phyloP scores from a whole-genome alignment of 1,284 basidiomycete species.

The Sporisorium reilianum region DNA sequence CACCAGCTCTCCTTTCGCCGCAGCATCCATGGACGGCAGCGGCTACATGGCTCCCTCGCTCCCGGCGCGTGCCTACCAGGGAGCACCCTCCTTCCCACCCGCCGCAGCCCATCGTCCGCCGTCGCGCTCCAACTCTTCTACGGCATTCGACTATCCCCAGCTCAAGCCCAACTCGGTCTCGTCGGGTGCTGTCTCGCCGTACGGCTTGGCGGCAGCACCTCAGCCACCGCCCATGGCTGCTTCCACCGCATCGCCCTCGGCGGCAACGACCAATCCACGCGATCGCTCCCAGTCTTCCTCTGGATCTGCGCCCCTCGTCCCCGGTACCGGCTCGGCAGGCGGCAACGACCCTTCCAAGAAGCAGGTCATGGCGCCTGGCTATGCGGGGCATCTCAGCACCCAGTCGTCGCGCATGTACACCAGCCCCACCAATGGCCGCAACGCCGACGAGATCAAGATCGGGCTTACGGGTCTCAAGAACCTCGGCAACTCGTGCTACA shows the following conservation, averaged over 20 bases:
- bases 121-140: constrained; percentile 37
- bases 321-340: constrained; percentile 33
- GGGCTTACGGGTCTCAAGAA: constrained; percentile 67
- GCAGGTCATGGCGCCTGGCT: constrained; percentile 44
- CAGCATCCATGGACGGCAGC: constrained; percentile 19
- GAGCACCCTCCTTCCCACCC: constrained; percentile 55
- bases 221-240: constrained; percentile 50
- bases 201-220: constrained; percentile 36
- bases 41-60: constrained; percentile 44
- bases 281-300: constrained; percentile 21
- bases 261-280: constrained; percentile 13
- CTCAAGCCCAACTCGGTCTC: constrained; percentile 31
- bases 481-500: constrained; percentile 69
- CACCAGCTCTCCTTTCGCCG: constrained; percentile 21
- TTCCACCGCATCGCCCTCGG: constrained; percentile 32
- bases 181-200: constrained; percentile 26
- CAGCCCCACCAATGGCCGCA: constrained; percentile 30
- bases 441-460: constrained; percentile 57
- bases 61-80: constrained; percentile 59
- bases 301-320: constrained; percentile 12
- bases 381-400: constrained; percentile 38
- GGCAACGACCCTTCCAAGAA: constrained; percentile 46
- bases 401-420: constrained; percentile 43
- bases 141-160: constrained; percentile 60
- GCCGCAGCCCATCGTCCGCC: constrained; percentile 40